Base-by-base conservation (phyloP, 2,329 filamentous ascomycete genomes). In the Colletotrichum eremochloae region DNA sequence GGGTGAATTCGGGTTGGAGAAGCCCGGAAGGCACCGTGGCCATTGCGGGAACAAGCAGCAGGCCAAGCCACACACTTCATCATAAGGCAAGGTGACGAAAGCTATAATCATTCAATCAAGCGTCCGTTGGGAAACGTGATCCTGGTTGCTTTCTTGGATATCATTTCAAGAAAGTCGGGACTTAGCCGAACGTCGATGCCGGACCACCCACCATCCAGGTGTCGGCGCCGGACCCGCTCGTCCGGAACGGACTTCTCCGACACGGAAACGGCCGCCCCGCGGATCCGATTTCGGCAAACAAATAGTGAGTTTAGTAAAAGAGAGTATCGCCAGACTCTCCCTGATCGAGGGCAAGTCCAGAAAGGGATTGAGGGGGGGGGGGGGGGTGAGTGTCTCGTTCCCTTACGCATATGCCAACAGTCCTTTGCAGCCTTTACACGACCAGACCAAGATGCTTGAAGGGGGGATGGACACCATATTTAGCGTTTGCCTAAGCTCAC, bases 71-170 rank as follows among this genome's bases (percentile, higher is more conserved):
- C 12, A 20, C 31, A 9, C 9, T 18, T 53, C 29, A 55, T 20
- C 6, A 18, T 9, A 33, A 20, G 14, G 0, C 1, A 18, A 15
- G 5, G 14, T 18, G 14, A 15, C 2, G 0, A 18, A 31, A 3
- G 7, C 4, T 9, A 6, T 55, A 8, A 5, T 3, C 15, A 11
- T 9, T n/a, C 31, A 11, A 1, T 11, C 31, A 9, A n/a, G 18
- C 52, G 4, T 24, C 24, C 24, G 24, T 24, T 20, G 9, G 3
- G 1, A 20, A 11, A 36, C 15, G 15, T 12, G 31, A n/a, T 36
- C 18, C 6, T 4, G 31, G 9, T n/a, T 11, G 31, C 24, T 18
- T 36, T 56, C 31, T 15, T n/a, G 4, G 14, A n/a, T 31, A 36
- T 18, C 31, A 5, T 8, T n/a, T 11, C 7, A 3, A n/a, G 52